phyloP scores from a whole-genome alignment of 768 basidiomycete genomes.

The Glaciozyma antarctica region DNA sequence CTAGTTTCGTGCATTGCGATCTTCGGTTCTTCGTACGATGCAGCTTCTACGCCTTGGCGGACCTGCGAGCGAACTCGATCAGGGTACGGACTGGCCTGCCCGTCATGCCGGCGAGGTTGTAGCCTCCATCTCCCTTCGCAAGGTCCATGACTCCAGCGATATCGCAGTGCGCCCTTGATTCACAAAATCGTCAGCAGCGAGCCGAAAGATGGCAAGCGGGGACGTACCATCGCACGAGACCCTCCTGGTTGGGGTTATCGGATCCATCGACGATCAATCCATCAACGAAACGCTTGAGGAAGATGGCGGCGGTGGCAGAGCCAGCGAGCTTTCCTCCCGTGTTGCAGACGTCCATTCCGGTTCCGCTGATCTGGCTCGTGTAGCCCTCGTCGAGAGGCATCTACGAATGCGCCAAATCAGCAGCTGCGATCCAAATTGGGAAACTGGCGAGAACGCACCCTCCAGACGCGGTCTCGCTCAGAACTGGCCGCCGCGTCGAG shows the following conservation, averaged over 20 bases:
- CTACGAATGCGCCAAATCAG: too few relatives aligned
- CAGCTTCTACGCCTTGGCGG: slow-evolving; percentile 8
- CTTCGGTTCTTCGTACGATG: too few relatives aligned
- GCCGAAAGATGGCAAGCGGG: not conserved
- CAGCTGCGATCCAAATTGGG: too few relatives aligned
- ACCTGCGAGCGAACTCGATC: slow-evolving; percentile 21
- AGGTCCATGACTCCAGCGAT: slow-evolving; percentile 46
- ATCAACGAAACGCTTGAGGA: slow-evolving; percentile 52
- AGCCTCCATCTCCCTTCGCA: slow-evolving; percentile 13
- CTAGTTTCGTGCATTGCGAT: too few relatives aligned
- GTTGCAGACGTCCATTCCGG: slow-evolving; percentile 53
- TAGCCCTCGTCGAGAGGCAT: slow-evolving; percentile 80
- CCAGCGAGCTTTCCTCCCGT: not conserved
- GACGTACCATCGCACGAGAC: slow-evolving; percentile 53
- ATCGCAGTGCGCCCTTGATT: slow-evolving; percentile 52
- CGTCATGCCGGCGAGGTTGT: slow-evolving; percentile 26
- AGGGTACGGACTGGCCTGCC: slow-evolving; percentile 14
- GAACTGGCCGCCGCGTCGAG: slow-evolving; percentile 56
- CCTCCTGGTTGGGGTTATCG: slow-evolving; percentile 48
- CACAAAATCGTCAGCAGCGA: not conserved
- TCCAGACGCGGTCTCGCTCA: slow-evolving; percentile 53
- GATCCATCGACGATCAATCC: slow-evolving; percentile 51
- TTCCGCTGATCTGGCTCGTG: slow-evolving; percentile 58
- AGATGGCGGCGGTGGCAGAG: slow-evolving; percentile 69
- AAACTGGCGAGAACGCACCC: slow-evolving; percentile 34